Evolutionary conservation across 345 rosid species (phyloP), one percentile per base, ranked within the genome.

Genomic region (Dovyalis caffra): DNA sequence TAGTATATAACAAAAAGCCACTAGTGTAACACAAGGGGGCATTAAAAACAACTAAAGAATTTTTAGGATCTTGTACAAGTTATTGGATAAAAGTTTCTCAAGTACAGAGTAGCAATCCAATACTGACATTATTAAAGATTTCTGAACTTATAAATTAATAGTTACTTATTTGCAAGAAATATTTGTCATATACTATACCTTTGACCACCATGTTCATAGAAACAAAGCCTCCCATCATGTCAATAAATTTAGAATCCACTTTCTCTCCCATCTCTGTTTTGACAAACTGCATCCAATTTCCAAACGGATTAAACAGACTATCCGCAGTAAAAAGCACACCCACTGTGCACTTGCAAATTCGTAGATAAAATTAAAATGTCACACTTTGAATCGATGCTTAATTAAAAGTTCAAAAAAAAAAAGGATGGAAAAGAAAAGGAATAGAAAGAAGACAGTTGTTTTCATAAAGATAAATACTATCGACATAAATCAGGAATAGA

Each of bases 161-260:
- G 45, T 74, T 66, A 26, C 8, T 20, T 23, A n/a, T 12, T 31
- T 71, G 32, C 4, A 26, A 18, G 8, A 20, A 31, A 26, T 18
- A 6, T 21, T 23, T 0, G 62, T 28, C 32, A 63, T 21, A 57
- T 23, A 75, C 43, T 34, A 47, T 83, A 95, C 98, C 99, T 90
- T 88, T 88, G 77, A 92, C 74, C 69, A 95, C 86, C 83, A 83
- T 74, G 80, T 91, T 86, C 91, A 92, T 87, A 34, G 93, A 86
- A 81, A 95, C 66, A 87, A 69, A 95, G 78, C 99, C 99, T 43
- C 99, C 99, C 66, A 76, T 8, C 66, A 45, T 23, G 69, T 78
- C 81, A 70, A 91, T 8, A 35, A 87, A 26, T 29, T 73, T 75
- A 49, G 80, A 2, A 28, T n/a, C 71, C 25, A 84, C 37, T 66